Evolutionary conservation across 495 filamentous ascomycete genomes (phyloP).

Genomic region (Aspergillus incahuasiensis): DNA sequence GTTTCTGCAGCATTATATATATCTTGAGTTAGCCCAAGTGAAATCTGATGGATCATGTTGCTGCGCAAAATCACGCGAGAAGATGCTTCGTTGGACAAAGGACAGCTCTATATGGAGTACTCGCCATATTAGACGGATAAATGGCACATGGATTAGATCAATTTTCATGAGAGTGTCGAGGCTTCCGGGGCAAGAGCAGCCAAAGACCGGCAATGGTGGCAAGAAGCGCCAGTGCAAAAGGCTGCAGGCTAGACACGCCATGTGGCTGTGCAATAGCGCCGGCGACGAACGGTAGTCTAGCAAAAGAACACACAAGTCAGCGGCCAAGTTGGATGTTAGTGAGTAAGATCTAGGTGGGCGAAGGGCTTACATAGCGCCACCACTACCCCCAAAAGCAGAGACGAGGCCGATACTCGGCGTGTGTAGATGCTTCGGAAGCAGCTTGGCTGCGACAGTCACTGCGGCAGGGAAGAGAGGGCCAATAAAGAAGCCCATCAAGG

Average conservation of each 20-base stretch:
- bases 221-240: conserved; percentile 5
- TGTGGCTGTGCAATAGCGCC: conserved; percentile 7
- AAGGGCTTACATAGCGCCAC: conserved; percentile 5
- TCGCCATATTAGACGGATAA: background rate
- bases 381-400: conserved; percentile 5
- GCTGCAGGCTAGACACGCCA: conserved; percentile 5
- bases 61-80: background rate
- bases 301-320: background rate
- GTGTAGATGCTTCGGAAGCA: conserved; percentile 66
- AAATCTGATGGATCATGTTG: background rate
- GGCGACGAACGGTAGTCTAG: conserved; percentile 5
- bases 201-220: background rate
- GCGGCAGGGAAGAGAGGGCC: conserved; percentile 60
- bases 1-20: background rate
- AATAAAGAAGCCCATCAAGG: conserved; percentile 61
- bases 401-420: conserved; percentile 5
- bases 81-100: background rate
- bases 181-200: conserved; percentile 4
- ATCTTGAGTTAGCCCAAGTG: background rate
- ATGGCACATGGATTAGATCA: background rate
- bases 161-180: background rate
- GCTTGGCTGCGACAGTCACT: conserved; percentile 65
- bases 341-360: background rate
- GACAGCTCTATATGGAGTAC: background rate
- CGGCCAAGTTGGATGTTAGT: background rate